Evolutionary conservation across 108 stramenopile species (phyloP), one percentile per base, ranked within the genome.

Genomic region (Cyclotella atomus): DNA sequence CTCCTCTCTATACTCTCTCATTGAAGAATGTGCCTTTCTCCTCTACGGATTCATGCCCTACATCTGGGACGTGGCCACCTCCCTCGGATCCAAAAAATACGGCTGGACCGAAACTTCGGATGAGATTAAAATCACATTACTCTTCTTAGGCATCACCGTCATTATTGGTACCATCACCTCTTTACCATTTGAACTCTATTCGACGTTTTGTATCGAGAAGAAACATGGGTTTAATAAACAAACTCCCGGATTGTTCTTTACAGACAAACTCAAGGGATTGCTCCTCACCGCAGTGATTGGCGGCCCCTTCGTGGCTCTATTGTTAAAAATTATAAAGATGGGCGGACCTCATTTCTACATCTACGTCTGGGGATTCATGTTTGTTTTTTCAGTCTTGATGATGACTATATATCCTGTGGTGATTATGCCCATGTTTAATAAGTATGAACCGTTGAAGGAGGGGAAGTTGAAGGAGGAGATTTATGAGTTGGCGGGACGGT

Each of bases 361-460:
- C 35, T 99, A 97, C 73, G 88, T 98, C 21, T 99, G 97, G 96
- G 95, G 71, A 14, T 95, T 98, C 71, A 83, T 96, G 66, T 94
- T 96, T 85, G 59, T 70, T 44, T 91, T 99, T 66, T 86, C 87
- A 3, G 63, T 97, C 19, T 68, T 97, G 49, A 94, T 97, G 96
- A 89, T 97, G 87, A 98, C 96, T 1, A 78, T 99, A 61, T 90
- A 89, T 24, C 99, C 99, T 0, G 93, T 91, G 28, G 52, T 97
- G 55, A 98, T 99, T 77, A 96, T 97, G 95, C 99, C 99, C 0
- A 65, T 98, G 45, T 99, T 99, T 73, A 99, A 99, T 86, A 97
- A 94, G 87, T 99, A 97, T 77, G 93, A 97, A 52, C 92, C 95
- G 25, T 80, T 99, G 23, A 84, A 88, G 46, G 97, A 97, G 43